These are phyloP conservation scores for Xylaria intraflava DNA, from an alignment of 495 filamentous ascomycete species.

Conservation along the genomic window DNA sequence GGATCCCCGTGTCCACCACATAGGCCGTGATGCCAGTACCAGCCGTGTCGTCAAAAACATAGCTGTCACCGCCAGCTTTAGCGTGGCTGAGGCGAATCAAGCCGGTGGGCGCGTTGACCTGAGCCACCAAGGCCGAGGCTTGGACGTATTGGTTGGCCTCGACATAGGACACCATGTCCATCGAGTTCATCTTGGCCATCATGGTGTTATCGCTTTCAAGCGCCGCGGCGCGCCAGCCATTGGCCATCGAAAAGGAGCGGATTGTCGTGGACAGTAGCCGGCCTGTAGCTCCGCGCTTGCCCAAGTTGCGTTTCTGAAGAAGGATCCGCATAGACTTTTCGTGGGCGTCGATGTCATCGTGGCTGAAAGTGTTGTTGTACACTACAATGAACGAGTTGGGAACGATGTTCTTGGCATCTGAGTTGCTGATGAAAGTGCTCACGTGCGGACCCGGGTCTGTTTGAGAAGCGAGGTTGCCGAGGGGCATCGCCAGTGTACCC, in stretches of 20 bases:
- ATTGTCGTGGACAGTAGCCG: slow-evolving; percentile 35
- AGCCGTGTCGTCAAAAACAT: slow-evolving; percentile 39
- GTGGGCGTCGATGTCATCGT: slow-evolving; percentile 35
- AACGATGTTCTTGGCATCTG: slow-evolving; percentile 29
- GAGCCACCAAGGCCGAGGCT: slow-evolving; percentile 25
- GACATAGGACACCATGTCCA: slow-evolving; percentile 42
- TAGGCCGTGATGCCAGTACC: slow-evolving; percentile 43
- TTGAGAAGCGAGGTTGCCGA: slow-evolving; percentile 3
- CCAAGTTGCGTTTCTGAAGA: slow-evolving; percentile 43
- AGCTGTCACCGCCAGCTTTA: slow-evolving; percentile 21
- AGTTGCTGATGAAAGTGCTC: slow-evolving; percentile 41
- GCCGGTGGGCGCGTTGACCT: slow-evolving; percentile 36
- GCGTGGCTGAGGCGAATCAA: slow-evolving; percentile 39
- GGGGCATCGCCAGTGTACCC: slow-evolving; percentile 14
- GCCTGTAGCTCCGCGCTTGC: slow-evolving; percentile 36
- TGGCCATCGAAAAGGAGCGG: slow-evolving; percentile 35
- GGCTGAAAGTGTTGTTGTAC: slow-evolving; percentile 40
- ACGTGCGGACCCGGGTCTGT: slow-evolving; percentile 24
- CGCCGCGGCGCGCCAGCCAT: slow-evolving; percentile 41
- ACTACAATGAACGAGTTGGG: slow-evolving; percentile 46
- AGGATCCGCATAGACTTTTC: slow-evolving; percentile 33
- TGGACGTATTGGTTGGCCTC: slow-evolving; percentile 41
- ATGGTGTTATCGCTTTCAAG: slow-evolving; percentile 43
- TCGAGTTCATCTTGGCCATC: slow-evolving; percentile 37
- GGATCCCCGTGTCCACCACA: slow-evolving; percentile 47